Evolutionary conservation across 2,329 filamentous ascomycete species (phyloP).

Genomic region (Phialophora chinensis): DNA sequence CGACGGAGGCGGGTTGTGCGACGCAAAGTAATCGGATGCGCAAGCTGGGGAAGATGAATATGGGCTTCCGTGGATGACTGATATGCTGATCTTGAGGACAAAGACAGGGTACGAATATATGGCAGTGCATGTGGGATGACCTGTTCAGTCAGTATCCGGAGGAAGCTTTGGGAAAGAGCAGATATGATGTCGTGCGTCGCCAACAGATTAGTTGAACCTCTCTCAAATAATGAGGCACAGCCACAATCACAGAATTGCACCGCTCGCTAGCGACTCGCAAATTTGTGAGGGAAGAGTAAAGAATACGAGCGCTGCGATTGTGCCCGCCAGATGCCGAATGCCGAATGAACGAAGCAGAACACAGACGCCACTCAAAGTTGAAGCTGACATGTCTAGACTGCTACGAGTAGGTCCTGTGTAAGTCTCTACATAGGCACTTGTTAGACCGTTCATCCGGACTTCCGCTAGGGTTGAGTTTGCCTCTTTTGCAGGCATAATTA

Average conservation of each 20-base stretch:
- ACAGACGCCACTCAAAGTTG: not conserved
- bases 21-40: constrained; percentile 10
- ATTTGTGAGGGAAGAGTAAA: not conserved
- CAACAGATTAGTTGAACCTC: not conserved
- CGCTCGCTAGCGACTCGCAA: not conserved
- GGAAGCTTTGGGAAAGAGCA: not conserved
- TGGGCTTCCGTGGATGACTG: not conserved
- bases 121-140: not conserved
- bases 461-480: too few relatives aligned
- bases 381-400: not conserved
- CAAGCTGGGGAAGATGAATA: not conserved
- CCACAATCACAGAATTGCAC: constrained; percentile 1
- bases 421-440: too few relatives aligned
- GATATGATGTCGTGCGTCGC: constrained; percentile 1
- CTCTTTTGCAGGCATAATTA: too few relatives aligned
- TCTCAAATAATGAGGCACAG: not conserved
- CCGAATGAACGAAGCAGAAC: not conserved
- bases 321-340: not conserved
- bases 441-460: too few relatives aligned
- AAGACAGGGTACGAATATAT: not conserved
- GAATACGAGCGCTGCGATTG: not conserved
- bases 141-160: not conserved
- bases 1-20: constrained; percentile 10
- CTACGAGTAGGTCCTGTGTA: too few relatives aligned
- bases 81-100: not conserved